Evolutionary conservation across 495 filamentous ascomycete species (phyloP), one percentile per base, ranked within the genome.

Genomic region (Podospora sp.): DNA sequence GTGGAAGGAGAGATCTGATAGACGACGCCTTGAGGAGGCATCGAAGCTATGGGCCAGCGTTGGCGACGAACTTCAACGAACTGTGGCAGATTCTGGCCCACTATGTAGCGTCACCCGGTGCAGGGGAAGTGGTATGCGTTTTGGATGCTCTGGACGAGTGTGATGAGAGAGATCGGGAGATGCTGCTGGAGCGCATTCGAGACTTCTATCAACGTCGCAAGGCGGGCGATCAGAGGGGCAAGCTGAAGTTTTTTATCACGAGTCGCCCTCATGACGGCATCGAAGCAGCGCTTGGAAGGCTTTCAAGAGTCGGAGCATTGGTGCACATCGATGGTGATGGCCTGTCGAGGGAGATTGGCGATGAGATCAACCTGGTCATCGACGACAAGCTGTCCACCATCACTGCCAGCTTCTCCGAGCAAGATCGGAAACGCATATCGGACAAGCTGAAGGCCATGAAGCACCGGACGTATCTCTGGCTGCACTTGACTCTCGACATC

Each of bases 381-480:
- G 77, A 81, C 60, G 51, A 36, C 21, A 68, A 65, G 60, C 46
- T 82, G 7, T 14, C 59, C 8, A 25, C 56, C 1, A 69, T 78
- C 52, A 62, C 66, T 6, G 12, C 6, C 50, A 56, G 46, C 24
- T 72, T 77, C 35, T 26, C 35, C 36, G 62, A 53, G 5, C 11
- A 56, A 6, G 53, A 65, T 33, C 65, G 63, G 22, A 53, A 52
- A 2, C 60, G 29, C 6, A 75, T 77, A 49, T 62, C 70, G 8
- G 46, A 74, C 12, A 66, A 65, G 22, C 70, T 82, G 2, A 76
- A 79, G 64, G 62, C 63, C 29, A 79, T 78, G 67, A 49, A 78
- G 20, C 73, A 83, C 51, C 71, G 80, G 26, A 84, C 80, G n/a
- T 85, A 85, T 69, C 79, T 85, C n/a, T 84, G 81, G 83, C 72